Conservation (phyloP, 345 rosid species). For the Linum usitatissimum region DNA sequence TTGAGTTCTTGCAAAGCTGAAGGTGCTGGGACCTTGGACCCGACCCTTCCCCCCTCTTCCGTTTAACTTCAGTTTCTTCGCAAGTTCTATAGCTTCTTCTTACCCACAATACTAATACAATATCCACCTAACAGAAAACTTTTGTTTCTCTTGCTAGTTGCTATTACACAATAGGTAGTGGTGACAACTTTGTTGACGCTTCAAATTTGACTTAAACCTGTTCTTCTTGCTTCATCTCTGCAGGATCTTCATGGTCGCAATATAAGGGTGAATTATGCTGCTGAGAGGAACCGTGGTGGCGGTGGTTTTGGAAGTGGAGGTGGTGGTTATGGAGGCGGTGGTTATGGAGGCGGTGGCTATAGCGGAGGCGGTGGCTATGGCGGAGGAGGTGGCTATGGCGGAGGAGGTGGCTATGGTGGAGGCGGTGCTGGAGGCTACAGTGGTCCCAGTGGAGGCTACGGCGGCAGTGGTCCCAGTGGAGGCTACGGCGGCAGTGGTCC, state of each 20-base stretch:
- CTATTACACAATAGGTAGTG: not conserved
- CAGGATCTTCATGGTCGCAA: conserved; percentile 77
- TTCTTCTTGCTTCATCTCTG: not conserved
- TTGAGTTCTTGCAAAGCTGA: too few species aligned
- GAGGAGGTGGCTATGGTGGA: conserved; percentile 25
- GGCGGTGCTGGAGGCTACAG: conserved; percentile 20
- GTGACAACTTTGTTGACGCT: not conserved
- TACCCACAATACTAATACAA: too few species aligned
- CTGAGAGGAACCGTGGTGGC: conserved; percentile 38
- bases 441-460: conserved; percentile 1
- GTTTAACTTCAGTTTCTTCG: too few species aligned
- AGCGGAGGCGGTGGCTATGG: conserved; percentile 27
- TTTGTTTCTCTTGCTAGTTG: not conserved
- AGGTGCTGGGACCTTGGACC: too few species aligned
- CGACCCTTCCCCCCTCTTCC: too few species aligned
- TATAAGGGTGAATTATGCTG: conserved; percentile 71
- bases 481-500: conserved; percentile 6
- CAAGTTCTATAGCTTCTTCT: too few species aligned
- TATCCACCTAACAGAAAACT: too few species aligned
- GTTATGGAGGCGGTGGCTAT: conserved; percentile 28
- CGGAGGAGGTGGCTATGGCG: conserved; percentile 30
- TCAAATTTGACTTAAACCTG: not conserved
- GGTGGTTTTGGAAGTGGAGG: conserved; percentile 18
- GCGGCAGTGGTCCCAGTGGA: conserved; percentile 1
- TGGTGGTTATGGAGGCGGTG: conserved; percentile 10